Evolutionary conservation across 2,329 filamentous ascomycete genomes (phyloP).

Genomic region (Pyrenochaeta sp.): DNA sequence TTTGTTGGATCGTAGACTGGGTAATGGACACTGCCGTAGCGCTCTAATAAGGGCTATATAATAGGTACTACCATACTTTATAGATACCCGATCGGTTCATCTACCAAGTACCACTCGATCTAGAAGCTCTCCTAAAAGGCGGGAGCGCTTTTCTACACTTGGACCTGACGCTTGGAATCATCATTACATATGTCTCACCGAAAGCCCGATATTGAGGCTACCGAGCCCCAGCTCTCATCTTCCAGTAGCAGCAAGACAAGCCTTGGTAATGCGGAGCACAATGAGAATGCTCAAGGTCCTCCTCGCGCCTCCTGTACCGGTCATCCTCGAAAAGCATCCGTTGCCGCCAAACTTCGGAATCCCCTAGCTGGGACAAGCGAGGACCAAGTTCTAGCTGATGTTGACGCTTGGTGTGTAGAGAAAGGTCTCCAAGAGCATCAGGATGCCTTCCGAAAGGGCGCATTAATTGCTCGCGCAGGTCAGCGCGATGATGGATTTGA

Average conservation of each 20-base stretch:
- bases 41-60: slow-evolving; percentile 18
- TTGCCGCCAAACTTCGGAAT: slow-evolving; percentile 57
- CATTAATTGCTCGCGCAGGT: slow-evolving; percentile 54
- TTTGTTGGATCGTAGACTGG: slow-evolving; percentile 16
- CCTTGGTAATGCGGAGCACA: slow-evolving; percentile 25
- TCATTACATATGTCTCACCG: slow-evolving; percentile 32
- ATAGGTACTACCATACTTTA: slow-evolving; percentile 8
- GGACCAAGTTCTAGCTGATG: slow-evolving; percentile 62
- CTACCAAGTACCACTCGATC: not conserved
- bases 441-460: slow-evolving; percentile 61
- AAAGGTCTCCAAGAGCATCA: slow-evolving; percentile 59
- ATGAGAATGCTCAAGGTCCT: slow-evolving; percentile 24
- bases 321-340: slow-evolving; percentile 27
- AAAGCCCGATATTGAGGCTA: slow-evolving; percentile 39
- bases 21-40: slow-evolving; percentile 3
- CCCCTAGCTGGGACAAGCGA: slow-evolving; percentile 63
- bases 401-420: slow-evolving; percentile 63
- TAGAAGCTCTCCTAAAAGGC: too few relatives aligned
- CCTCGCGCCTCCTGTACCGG: slow-evolving; percentile 4
- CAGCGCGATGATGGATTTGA: slow-evolving; percentile 61
- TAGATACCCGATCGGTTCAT: slow-evolving; percentile 5
- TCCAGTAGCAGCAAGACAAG: slow-evolving; percentile 35
- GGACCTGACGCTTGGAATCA: slow-evolving; percentile 6
- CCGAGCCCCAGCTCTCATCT: slow-evolving; percentile 30
- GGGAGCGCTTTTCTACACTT: not conserved